Conservation (phyloP, 2,329 filamentous ascomycete species). For the Cryphonectria nitschkei region DNA sequence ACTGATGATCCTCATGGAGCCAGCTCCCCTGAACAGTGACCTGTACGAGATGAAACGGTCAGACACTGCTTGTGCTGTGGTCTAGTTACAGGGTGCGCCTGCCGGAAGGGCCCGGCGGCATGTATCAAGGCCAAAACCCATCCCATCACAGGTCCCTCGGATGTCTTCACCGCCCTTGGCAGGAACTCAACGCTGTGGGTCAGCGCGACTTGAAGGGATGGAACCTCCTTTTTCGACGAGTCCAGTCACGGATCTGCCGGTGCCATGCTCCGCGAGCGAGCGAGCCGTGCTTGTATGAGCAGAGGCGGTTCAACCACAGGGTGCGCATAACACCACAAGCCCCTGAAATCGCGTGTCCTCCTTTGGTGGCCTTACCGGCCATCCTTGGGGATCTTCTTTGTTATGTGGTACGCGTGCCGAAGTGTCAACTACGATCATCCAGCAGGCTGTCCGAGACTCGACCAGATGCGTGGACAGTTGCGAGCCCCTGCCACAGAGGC, state of each 20-base stretch:
- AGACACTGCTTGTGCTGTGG: not conserved
- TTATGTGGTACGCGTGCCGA: not conserved
- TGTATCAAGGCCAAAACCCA: not conserved
- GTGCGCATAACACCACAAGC: not conserved
- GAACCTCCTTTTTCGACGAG: not conserved
- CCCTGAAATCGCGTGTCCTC: too few relatives aligned
- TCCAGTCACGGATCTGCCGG: not conserved
- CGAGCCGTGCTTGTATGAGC: not conserved
- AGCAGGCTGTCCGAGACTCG: not conserved
- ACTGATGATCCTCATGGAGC: not conserved
- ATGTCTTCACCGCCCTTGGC: not conserved
- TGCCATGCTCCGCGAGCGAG: not conserved
- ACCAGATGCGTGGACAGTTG: not conserved
- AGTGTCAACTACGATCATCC: constrained; percentile 5
- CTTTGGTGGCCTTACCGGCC: too few relatives aligned
- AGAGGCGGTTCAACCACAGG: not conserved
- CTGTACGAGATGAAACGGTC: not conserved
- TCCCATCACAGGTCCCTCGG: not conserved
- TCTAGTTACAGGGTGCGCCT: not conserved
- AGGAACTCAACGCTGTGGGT: not conserved
- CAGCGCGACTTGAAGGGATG: not conserved
- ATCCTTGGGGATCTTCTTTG: not conserved
- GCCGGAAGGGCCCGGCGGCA: not conserved
- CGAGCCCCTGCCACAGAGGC: not conserved
- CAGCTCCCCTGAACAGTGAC: not conserved